Conservation (phyloP, 139 green algal genomes). For the Tetraselmis chui region DNA sequence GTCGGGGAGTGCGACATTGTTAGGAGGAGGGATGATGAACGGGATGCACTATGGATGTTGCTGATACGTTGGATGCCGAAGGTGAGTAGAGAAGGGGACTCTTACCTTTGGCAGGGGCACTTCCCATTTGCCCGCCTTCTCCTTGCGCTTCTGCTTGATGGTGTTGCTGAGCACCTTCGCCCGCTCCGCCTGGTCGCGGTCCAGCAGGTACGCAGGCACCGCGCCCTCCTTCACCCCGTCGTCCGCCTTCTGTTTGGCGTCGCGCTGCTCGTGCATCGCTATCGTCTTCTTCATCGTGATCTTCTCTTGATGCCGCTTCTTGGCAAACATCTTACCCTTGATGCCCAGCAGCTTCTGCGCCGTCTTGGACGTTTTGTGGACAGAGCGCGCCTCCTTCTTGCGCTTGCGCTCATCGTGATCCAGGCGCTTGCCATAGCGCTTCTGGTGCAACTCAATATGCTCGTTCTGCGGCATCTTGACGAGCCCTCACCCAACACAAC, state of each 20-base stretch:
- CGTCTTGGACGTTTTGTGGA: conserved; percentile 79
- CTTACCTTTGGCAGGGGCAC: conserved; percentile 95
- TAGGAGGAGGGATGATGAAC: too few relatives aligned
- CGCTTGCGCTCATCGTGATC: conserved; percentile 88
- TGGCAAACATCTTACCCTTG: conserved; percentile 96
- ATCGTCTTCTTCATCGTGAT: conserved; percentile 98
- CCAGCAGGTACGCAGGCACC: conserved; percentile 95
- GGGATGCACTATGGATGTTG: too few relatives aligned
- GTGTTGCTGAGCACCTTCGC: conserved; percentile 99
- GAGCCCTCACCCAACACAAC: conserved; percentile 87
- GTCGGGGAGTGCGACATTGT: too few relatives aligned
- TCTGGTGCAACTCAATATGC: conserved; percentile 95
- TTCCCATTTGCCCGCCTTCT: conserved; percentile 99
- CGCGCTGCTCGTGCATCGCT: conserved; percentile 92
- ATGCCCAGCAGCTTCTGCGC: conserved; percentile 83
- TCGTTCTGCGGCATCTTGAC: conserved; percentile 92
- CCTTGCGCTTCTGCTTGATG: conserved; percentile 99
- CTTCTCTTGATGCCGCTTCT: conserved; percentile 97
- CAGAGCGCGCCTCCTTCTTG: conserved; percentile 89
- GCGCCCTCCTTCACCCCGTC: conserved; percentile 79
- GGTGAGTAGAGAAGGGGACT: too few relatives aligned
- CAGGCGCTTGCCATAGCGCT: conserved; percentile 83
- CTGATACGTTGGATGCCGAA: too few relatives aligned
- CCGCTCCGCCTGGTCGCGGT: conserved; percentile 92
- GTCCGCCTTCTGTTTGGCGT: conserved; percentile 87